A percentile compares a stretch with the other conserved stretches of the same genome.
These are phyloP conservation scores for Paraconiothyrium brasiliense DNA, from an alignment of 2,329 filamentous ascomycete genomes.

Conservation along the genomic window DNA sequence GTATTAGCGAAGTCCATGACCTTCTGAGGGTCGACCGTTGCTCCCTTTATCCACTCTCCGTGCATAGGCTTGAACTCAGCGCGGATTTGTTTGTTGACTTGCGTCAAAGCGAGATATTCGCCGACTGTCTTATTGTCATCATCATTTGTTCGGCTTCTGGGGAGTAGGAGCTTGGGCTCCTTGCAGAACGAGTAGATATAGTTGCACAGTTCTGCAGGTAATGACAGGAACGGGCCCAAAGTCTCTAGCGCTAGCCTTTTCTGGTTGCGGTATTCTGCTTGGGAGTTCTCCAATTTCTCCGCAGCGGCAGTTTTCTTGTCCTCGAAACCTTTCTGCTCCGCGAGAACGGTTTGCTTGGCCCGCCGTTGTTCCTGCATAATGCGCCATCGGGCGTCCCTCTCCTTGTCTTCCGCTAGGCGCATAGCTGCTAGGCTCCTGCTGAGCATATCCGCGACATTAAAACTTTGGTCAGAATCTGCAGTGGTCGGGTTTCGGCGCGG, in stretches of 20 bases:
- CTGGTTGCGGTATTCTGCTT: background rate
- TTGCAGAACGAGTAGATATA: background rate
- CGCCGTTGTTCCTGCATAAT: background rate
- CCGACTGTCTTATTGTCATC: background rate
- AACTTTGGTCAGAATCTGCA: background rate
- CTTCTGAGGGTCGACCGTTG: background rate
- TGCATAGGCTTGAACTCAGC: background rate
- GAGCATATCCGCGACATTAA: background rate
- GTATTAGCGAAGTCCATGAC: background rate
- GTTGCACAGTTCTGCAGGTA: background rate
- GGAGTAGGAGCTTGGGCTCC: background rate
- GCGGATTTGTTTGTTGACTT: background rate
- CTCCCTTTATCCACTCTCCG: background rate
- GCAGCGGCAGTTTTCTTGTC: background rate
- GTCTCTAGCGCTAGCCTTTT: background rate
- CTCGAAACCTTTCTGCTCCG: background rate
- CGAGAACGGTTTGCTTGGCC: background rate
- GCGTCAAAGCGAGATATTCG: background rate
- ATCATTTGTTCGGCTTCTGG: background rate
- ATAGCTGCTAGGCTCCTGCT: background rate
- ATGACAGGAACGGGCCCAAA: background rate
- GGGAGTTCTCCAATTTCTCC: background rate
- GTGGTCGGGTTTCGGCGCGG: background rate
- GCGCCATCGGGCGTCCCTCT: background rate
- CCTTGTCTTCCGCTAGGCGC: background rate